phyloP scores from a whole-genome alignment of 306 rosid genomes.

The Rubus idaeus region DNA sequence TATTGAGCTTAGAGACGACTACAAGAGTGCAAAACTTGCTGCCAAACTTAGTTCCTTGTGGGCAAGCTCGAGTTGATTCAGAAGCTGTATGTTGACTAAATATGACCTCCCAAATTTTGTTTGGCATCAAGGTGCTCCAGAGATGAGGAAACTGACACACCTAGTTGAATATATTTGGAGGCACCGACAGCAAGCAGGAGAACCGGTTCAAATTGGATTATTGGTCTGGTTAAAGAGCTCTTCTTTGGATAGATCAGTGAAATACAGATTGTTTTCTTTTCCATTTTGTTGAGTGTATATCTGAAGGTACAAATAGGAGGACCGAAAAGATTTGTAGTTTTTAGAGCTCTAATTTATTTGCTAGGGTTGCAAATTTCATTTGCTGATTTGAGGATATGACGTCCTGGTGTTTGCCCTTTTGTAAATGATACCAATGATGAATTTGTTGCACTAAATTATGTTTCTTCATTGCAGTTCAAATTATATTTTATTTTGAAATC shows the following conservation, averaged over 20 bases:
- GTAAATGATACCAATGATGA: slow-evolving; percentile 31
- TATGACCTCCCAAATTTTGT: slow-evolving; percentile 5
- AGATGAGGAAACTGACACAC: slow-evolving; percentile 19
- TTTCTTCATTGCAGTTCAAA: neutral
- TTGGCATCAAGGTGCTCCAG: slow-evolving; percentile 22
- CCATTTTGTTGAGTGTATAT: slow-evolving; percentile 33
- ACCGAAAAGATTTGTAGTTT: neutral
- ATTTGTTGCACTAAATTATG: slow-evolving; percentile 13
- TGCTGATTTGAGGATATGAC: slow-evolving; percentile 16
- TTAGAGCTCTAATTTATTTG: slow-evolving; percentile 10
- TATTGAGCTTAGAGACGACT: slow-evolving; percentile 94
- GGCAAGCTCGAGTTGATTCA: slow-evolving; percentile 53
- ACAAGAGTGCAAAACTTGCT: slow-evolving; percentile 94
- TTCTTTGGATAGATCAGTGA: neutral
- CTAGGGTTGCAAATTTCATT: slow-evolving; percentile 21
- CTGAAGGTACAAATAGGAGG: slow-evolving; percentile 2
- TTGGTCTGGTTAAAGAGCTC: slow-evolving; percentile 9
- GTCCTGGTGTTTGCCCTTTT: slow-evolving; percentile 12
- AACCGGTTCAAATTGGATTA: slow-evolving; percentile 10
- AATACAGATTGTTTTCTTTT: slow-evolving; percentile 15
- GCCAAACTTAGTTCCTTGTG: slow-evolving; percentile 82
- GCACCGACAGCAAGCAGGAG: slow-evolving; percentile 13
- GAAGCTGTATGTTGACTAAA: slow-evolving; percentile 21
- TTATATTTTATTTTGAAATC: neutral
- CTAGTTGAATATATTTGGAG: slow-evolving; percentile 31